Conservation (phyloP, 2,329 filamentous ascomycete genomes). For the Pseudogymnoascus sp. region DNA sequence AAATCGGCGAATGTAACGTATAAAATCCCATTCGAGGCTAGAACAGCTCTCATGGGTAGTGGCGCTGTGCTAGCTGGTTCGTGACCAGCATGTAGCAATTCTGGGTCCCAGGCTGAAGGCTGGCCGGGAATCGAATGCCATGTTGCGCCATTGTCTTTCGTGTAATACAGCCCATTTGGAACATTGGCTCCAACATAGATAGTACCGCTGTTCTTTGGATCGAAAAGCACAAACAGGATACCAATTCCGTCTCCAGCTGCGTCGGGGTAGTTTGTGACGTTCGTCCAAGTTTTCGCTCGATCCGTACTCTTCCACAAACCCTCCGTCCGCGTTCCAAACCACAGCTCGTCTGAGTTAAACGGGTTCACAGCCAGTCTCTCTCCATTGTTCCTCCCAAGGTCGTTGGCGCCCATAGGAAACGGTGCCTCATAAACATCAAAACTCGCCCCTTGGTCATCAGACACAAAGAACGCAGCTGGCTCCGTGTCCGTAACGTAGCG, state of each 20-base stretch:
- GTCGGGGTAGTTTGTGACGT: conserved; percentile 16
- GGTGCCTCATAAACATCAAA: conserved; percentile 16
- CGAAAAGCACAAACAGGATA: conserved; percentile 16
- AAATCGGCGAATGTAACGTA: conserved; percentile 1
- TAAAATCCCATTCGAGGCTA: not conserved
- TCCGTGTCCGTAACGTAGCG: conserved; percentile 12
- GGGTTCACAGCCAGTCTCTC: conserved; percentile 16
- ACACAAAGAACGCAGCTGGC: conserved; percentile 15
- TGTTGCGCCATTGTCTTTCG: conserved; percentile 12
- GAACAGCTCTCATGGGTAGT: conserved; percentile 13
- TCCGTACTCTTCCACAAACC: conserved; percentile 16
- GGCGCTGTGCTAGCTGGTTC: conserved; percentile 14
- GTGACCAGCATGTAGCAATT: conserved; percentile 11
- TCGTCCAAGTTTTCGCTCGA: conserved; percentile 16
- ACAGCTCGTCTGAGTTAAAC: conserved; percentile 16
- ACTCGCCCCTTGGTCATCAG: conserved; percentile 14
- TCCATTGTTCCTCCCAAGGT: conserved; percentile 16
- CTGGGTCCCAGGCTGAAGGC: conserved; percentile 11
- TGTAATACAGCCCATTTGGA: conserved; percentile 14
- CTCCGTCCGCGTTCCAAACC: conserved; percentile 15
- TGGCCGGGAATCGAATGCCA: conserved; percentile 15
- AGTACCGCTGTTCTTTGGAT: conserved; percentile 14
- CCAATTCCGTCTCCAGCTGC: conserved; percentile 15
- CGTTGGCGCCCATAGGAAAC: conserved; percentile 17
- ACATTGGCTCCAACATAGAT: conserved; percentile 17